Percentiles rank a stretch among this genome's conserved stretches.
Conservation (phyloP, 257 asterid genomes). For the Solanum corneliomulleri region DNA sequence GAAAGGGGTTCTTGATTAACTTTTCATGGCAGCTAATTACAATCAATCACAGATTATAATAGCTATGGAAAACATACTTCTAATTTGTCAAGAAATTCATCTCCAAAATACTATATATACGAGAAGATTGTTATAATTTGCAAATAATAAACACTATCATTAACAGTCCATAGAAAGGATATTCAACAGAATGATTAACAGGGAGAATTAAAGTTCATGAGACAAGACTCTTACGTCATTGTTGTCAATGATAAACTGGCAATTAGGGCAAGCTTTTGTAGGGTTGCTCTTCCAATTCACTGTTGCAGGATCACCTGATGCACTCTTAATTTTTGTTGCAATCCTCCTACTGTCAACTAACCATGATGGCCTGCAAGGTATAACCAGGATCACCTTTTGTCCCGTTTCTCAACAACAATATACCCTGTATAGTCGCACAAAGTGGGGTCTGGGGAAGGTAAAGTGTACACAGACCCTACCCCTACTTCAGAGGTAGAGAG, state of each 20-base stretch:
- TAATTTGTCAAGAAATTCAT: background rate
- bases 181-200: background rate
- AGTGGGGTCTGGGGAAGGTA: background rate
- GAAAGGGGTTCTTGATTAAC: too few relatives aligned
- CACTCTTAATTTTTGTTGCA: slow-evolving; percentile 83
- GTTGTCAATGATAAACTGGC: slow-evolving; percentile 62
- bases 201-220: background rate
- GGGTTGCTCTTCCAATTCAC: slow-evolving; percentile 83
- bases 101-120: background rate
- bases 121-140: background rate
- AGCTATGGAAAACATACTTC: background rate
- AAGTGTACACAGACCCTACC: background rate
- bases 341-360: slow-evolving; percentile 73
- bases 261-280: slow-evolving; percentile 74
- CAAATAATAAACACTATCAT: background rate
- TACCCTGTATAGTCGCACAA: background rate
- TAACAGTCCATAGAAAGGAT: background rate
- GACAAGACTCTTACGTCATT: slow-evolving; percentile 43
- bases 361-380: slow-evolving; percentile 68
- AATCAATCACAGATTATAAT: background rate
- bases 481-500: background rate
- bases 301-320: slow-evolving; percentile 51
- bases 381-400: background rate
- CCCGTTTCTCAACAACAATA: background rate
- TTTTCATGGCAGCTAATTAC: background rate